Conservation (phyloP, 2,329 filamentous ascomycete genomes). For the Hypoxylon sp. region DNA sequence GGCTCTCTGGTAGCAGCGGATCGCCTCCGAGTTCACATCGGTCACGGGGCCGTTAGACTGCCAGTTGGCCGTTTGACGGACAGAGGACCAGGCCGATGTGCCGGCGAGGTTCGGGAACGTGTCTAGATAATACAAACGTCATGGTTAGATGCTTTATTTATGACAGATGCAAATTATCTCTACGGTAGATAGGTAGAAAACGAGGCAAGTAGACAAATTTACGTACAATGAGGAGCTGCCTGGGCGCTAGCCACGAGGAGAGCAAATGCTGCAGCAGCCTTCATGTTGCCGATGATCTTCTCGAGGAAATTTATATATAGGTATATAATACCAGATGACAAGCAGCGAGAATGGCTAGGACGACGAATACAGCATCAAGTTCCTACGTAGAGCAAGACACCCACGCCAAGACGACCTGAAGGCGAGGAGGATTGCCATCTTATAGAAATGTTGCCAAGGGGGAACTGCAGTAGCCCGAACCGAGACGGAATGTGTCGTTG, state of each 20-base stretch:
- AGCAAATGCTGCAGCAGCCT: constrained; percentile 43
- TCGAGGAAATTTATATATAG: background rate
- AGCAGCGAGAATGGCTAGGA: constrained; percentile 5
- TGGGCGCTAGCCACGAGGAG: constrained; percentile 44
- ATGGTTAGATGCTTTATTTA: constrained; percentile 1
- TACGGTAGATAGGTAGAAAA: background rate
- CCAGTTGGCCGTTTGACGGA: constrained; percentile 62
- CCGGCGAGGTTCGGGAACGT: constrained; percentile 54
- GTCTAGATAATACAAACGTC: constrained; percentile 36
- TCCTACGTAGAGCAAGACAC: constrained; percentile 9
- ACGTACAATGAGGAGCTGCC: constrained; percentile 53
- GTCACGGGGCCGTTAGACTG: constrained; percentile 61
- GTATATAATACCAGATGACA: constrained; percentile 7
- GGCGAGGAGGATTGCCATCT: constrained; percentile 28
- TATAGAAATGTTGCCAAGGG: constrained; percentile 33
- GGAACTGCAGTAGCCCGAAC: constrained; percentile 28
- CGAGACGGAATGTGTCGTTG: constrained; percentile 46
- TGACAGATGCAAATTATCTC: background rate
- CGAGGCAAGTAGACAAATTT: background rate
- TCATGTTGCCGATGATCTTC: constrained; percentile 34
- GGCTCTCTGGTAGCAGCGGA: constrained; percentile 60
- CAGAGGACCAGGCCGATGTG: constrained; percentile 52
- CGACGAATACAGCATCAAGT: constrained; percentile 9
- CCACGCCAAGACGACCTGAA: constrained; percentile 9
- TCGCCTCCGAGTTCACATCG: constrained; percentile 58